Evolutionary conservation across 768 basidiomycete genomes (phyloP).

Genomic region (Daedaleopsis nitida): DNA sequence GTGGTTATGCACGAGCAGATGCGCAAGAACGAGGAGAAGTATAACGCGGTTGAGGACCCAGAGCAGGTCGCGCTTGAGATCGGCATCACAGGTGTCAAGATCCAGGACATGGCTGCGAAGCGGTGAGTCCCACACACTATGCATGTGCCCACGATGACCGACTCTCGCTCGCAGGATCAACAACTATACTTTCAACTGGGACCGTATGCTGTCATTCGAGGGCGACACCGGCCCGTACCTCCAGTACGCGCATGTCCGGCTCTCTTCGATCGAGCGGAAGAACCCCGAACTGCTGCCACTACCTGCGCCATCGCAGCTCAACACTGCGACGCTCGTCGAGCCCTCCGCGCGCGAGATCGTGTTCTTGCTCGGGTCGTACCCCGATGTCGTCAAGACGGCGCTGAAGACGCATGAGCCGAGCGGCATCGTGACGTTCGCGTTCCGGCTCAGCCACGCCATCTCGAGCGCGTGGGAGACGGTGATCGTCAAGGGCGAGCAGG

Average conservation of each 20-base stretch:
- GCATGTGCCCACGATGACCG: background rate
- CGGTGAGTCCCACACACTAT: conserved; percentile 47
- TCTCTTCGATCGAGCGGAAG: conserved; percentile 89
- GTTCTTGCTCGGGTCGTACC: conserved; percentile 87
- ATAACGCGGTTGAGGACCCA: conserved; percentile 84
- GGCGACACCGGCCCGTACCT: conserved; percentile 96
- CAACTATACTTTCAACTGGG: conserved; percentile 95
- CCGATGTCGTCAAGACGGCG: conserved; percentile 87
- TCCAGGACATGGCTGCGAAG: conserved; percentile 96
- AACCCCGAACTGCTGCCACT: conserved; percentile 86
- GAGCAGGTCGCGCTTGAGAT: conserved; percentile 77
- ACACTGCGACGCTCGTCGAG: conserved; percentile 60
- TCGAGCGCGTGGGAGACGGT: conserved; percentile 92
- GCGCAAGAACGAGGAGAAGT: conserved; percentile 93
- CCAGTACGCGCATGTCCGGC: conserved; percentile 94
- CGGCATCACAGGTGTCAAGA: conserved; percentile 94
- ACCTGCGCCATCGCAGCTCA: conserved; percentile 67
- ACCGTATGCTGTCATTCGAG: conserved; percentile 93
- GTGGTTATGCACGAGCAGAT: conserved; percentile 96
- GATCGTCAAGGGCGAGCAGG: conserved; percentile 80
- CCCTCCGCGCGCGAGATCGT: conserved; percentile 84
- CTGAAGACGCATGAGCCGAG: conserved; percentile 86
- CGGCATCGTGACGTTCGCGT: conserved; percentile 88
- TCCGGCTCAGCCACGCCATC: conserved; percentile 85
- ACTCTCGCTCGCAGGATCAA: conserved; percentile 65